These are phyloP conservation scores for Trichoderma endophyticum DNA, from an alignment of 2,329 filamentous ascomycete genomes.

Conservation along the genomic window DNA sequence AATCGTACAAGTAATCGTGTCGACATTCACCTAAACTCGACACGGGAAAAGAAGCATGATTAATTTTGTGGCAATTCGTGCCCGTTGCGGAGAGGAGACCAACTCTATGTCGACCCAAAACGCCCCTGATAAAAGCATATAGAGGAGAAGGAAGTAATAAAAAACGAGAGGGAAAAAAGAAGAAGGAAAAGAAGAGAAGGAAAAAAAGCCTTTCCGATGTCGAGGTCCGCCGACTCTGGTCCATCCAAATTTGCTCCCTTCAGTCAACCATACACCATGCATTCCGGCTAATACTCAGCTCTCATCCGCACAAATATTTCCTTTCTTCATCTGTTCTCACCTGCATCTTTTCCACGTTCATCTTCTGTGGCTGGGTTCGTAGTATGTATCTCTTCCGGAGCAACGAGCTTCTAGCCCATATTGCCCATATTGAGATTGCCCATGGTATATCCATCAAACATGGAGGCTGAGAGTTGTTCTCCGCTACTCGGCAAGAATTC, in stretches of 20 bases:
- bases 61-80: constrained; percentile 9
- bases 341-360: neutral
- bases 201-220: neutral
- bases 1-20: constrained; percentile 8
- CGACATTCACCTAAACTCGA: neutral
- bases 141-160: neutral
- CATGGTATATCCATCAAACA: constrained; percentile 32
- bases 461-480: constrained; percentile 30
- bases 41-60: neutral
- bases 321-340: neutral
- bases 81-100: constrained; percentile 9
- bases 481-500: constrained; percentile 28
- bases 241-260: neutral
- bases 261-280: neutral
- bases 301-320: neutral
- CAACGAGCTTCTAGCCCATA: neutral
- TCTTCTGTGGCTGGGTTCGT: neutral
- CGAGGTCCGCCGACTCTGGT: neutral
- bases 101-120: constrained; percentile 12
- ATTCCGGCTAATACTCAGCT: neutral
- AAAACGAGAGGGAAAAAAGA: neutral
- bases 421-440: constrained; percentile 18
- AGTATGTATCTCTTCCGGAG: neutral
- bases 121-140: neutral
- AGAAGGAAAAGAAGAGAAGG: neutral